These are phyloP conservation scores for Nicotiana otophora DNA, from an alignment of 257 asterid genomes.

Conservation along the genomic window DNA sequence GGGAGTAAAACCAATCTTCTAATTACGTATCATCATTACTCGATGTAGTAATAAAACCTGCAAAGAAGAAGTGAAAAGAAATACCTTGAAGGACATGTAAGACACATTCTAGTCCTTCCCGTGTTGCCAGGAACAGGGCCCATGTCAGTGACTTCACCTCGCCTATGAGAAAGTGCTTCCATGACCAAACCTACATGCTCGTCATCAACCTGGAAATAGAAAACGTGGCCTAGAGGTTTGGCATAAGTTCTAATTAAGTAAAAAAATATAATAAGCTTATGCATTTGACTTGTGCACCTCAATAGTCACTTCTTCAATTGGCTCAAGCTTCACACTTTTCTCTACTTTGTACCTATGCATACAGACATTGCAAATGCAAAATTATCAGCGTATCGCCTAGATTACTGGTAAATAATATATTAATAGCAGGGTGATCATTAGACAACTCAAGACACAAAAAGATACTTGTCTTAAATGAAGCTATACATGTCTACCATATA, in stretches of 20 bases:
- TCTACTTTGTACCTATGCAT: constrained; percentile 74
- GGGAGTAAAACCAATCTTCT: not conserved
- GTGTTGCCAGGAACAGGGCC: constrained; percentile 90
- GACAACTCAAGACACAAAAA: not conserved
- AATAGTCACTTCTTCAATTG: constrained; percentile 97
- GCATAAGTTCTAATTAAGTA: not conserved
- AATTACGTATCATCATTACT: not conserved
- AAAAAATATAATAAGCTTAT: not conserved
- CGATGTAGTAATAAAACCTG: not conserved
- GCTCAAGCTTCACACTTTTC: constrained; percentile 79
- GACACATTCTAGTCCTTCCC: constrained; percentile 84
- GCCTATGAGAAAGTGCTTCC: constrained; percentile 97
- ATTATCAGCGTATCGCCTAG: not conserved
- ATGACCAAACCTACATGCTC: constrained; percentile 90
- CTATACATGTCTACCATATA: not conserved
- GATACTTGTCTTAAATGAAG: not conserved
- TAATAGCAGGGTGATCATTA: not conserved
- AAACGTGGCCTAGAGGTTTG: constrained; percentile 10
- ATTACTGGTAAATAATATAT: not conserved
- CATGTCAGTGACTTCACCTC: constrained; percentile 89
- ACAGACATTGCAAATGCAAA: not conserved
- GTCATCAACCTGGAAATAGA: constrained; percentile 67
- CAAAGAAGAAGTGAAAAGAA: constrained; percentile 16
- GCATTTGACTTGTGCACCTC: constrained; percentile 47
- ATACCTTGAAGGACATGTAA: constrained; percentile 95